These are phyloP conservation scores for Diutina neorugosa DNA, from an alignment of 1,139 yeast species.

Conservation along the genomic window DNA sequence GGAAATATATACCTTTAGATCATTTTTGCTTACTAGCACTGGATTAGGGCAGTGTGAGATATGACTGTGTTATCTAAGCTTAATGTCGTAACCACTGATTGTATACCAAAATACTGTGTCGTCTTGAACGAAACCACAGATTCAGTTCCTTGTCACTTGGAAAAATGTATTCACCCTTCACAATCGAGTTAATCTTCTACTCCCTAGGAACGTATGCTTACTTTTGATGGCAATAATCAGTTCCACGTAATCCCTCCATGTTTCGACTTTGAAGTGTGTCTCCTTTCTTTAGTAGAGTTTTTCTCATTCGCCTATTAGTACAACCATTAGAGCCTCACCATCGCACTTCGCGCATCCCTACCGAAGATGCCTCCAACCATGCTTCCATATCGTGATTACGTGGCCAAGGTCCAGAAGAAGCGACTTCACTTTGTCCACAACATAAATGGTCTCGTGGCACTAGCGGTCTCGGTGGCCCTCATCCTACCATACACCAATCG, in stretches of 20 bases:
- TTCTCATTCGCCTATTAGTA: background rate
- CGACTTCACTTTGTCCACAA: conserved; percentile 26
- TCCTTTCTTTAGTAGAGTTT: background rate
- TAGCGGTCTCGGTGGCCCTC: conserved; percentile 15
- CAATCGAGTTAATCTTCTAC: no score
- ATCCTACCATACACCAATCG: conserved; percentile 18
- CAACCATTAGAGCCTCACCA: background rate
- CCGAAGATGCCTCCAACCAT: background rate
- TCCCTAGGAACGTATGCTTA: no score
- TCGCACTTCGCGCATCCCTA: background rate
- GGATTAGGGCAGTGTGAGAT: no score
- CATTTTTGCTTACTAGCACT: no score
- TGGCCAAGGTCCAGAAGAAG: conserved; percentile 21
- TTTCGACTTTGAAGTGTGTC: background rate
- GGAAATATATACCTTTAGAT: conserved; percentile 1
- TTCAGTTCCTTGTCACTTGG: no score
- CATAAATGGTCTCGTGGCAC: conserved; percentile 17
- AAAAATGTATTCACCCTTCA: no score
- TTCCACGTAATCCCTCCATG: no score
- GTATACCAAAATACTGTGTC: no score
- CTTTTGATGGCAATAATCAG: no score
- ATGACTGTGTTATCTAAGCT: no score
- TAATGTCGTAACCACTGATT: no score
- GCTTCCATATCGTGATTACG: conserved; percentile 16
- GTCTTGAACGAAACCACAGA: no score